A percentile compares a stretch with the other conserved stretches of the same genome.
Evolutionary conservation across 176 grass and related monocot species (phyloP).

Genomic region (Ananas comosus): DNA sequence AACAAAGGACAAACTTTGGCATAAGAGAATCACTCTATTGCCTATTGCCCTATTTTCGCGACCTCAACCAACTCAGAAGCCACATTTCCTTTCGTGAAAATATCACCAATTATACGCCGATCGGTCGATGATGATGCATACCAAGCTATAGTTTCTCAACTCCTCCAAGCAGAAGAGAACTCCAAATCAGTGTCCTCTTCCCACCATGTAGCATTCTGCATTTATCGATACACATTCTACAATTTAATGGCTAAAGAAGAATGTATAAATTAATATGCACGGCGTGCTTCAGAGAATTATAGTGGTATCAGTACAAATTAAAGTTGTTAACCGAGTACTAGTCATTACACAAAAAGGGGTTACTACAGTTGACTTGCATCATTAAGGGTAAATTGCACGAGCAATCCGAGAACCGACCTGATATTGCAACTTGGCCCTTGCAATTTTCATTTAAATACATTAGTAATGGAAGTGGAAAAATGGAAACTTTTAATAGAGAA

Average conservation of each 20-base stretch:
- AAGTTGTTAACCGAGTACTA: background rate
- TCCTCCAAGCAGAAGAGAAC: conserved; percentile 67
- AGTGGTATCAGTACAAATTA: background rate
- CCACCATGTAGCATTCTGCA: conserved; percentile 99
- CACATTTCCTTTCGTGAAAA: too few relatives aligned
- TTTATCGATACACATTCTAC: background rate
- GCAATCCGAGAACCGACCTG: too few relatives aligned
- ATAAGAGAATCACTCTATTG: background rate
- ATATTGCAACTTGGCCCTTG: too few relatives aligned
- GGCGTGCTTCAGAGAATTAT: background rate
- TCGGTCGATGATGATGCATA: too few relatives aligned
- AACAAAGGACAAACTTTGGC: background rate
- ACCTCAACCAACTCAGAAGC: background rate
- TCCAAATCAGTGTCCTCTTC: conserved; percentile 82
- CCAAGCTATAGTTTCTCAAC: conserved; percentile 24
- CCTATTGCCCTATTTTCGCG: background rate
- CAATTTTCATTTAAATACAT: background rate
- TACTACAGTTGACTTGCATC: too few relatives aligned
- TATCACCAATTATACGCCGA: too few relatives aligned
- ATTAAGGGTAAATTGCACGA: too few relatives aligned
- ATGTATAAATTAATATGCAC: background rate
- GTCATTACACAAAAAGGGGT: too few relatives aligned
- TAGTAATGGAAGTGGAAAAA: too few relatives aligned
- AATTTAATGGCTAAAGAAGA: conserved; percentile 1
- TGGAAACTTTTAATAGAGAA: too few relatives aligned